phyloP scores from a whole-genome alignment of 2,329 filamentous ascomycete species.

The Monilinia fructicola region DNA sequence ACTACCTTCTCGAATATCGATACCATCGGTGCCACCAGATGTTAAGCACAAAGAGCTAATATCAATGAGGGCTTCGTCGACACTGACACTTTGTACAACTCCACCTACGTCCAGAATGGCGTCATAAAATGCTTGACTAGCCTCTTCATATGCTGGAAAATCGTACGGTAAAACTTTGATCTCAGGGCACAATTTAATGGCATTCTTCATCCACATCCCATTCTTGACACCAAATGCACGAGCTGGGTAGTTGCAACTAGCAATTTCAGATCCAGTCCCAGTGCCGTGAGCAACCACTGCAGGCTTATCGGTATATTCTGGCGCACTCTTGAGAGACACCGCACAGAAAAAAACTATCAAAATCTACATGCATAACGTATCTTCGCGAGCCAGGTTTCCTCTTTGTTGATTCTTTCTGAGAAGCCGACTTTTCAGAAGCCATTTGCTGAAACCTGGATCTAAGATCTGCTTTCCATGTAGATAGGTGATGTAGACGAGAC shows the following conservation, averaged over 20 bases:
- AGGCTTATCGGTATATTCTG: slow-evolving; percentile 75
- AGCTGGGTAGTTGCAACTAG: slow-evolving; percentile 94
- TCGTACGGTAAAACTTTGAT: slow-evolving; percentile 93
- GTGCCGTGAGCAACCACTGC: slow-evolving; percentile 85
- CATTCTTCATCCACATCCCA: slow-evolving; percentile 99
- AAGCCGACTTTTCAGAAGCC: slow-evolving; percentile 64
- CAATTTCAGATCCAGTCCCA: slow-evolving; percentile 88
- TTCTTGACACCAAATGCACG: slow-evolving; percentile 87
- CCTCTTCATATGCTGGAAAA: slow-evolving; percentile 90
- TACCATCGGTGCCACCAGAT: slow-evolving; percentile 64
- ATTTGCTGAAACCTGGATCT: slow-evolving; percentile 85
- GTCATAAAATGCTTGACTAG: slow-evolving; percentile 84
- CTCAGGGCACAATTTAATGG: slow-evolving; percentile 77
- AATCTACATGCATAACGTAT: slow-evolving; percentile 94
- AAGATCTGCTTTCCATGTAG: slow-evolving; percentile 92
- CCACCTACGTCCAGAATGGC: slow-evolving; percentile 77
- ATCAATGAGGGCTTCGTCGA: slow-evolving; percentile 92
- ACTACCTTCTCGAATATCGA: slow-evolving; percentile 63
- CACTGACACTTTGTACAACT: slow-evolving; percentile 90
- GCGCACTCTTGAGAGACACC: slow-evolving; percentile 77
- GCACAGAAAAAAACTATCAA: slow-evolving; percentile 97
- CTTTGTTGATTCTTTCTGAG: slow-evolving; percentile 49
- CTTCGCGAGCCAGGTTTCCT: slow-evolving; percentile 63
- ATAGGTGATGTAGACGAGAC: slow-evolving; percentile 90
- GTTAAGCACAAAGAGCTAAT: slow-evolving; percentile 69